A percentile compares a stretch with the other conserved stretches of the same genome.
phyloP scores from a whole-genome alignment of 805 yeast genomes.

The Cyberlindnera sargentensis region DNA sequence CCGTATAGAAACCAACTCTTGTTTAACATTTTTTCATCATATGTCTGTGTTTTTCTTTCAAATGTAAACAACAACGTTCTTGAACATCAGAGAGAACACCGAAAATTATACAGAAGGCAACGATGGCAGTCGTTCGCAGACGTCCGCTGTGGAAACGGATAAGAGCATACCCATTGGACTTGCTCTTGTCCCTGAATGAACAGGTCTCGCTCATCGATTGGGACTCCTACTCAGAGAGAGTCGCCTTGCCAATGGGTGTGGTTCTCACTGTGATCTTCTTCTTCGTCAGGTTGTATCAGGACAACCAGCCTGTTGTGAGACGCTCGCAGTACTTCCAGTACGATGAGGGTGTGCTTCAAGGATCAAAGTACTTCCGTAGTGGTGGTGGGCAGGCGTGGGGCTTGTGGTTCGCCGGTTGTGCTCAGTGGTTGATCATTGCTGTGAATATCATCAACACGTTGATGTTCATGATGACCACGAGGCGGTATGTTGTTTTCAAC shows the following conservation, averaged over 20 bases:
- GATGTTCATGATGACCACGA: constrained; percentile 19
- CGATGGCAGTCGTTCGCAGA: constrained; percentile 13
- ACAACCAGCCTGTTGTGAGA: constrained; percentile 6
- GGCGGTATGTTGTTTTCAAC: constrained; percentile 20
- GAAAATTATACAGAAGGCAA: constrained; percentile 8
- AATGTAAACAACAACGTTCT: too few relatives aligned
- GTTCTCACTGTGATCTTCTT: constrained; percentile 18
- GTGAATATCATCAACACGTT: constrained; percentile 17
- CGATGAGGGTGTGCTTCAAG: constrained; percentile 7
- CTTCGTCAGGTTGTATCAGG: constrained; percentile 20
- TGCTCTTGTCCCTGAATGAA: constrained; percentile 20
- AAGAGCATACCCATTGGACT: constrained; percentile 21
- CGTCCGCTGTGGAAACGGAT: constrained; percentile 14
- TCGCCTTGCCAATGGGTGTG: constrained; percentile 22
- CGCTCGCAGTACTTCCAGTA: constrained; percentile 8
- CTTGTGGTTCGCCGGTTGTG: constrained; percentile 1
- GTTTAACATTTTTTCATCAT: too few relatives aligned
- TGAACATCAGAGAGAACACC: neutral
- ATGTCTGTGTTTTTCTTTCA: too few relatives aligned
- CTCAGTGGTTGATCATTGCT: constrained; percentile 11
- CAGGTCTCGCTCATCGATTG: constrained; percentile 23
- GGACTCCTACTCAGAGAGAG: constrained; percentile 20
- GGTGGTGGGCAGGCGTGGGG: constrained; percentile 3
- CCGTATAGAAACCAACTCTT: too few relatives aligned
- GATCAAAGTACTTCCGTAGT: constrained; percentile 18